Base-by-base conservation (phyloP, 352 stramenopile genomes). In the Phytophthora vignae region DNA sequence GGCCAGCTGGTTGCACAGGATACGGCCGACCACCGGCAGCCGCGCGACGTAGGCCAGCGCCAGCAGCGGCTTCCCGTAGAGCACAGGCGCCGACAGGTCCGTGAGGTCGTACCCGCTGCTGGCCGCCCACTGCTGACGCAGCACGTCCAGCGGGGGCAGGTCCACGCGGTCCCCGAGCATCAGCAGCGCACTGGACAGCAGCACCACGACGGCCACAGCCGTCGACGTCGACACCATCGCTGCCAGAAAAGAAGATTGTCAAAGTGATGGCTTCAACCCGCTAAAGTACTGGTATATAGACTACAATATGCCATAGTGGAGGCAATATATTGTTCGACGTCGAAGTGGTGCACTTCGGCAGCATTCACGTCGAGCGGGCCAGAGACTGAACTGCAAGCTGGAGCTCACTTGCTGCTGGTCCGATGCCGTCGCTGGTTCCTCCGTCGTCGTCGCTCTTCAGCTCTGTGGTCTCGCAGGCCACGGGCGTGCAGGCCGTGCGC, bases 21-120 rank as follows among this genome's bases (percentile, higher is more conserved):
- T 78, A 17, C 77, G 71, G 7, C 82, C 84, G 8, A 93, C 81
- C 1, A n/a, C n/a, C n/a, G 80, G 83, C 52, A 82, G 67, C 38
- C 81, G 84, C 29, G 74, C 58, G 19, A 90, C 19, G 10, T 80
- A 83, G 15, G 80, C 85, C 62, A 90, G 48, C n/a, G 79, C 58
- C 58, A 78, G 71, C 44, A 92, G 81, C 8, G 80, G 75, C n/a
- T 73, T 67, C 19, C 85, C 85, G 9, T 84, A 79, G 15, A 91
- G 64, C 27, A 79, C 76, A 11, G 84, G 84, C 21, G 82, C 69
- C 19, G 71, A 72, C 25, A 93, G 67, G 64, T 85, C 74, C 10
- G 40, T 55, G 19, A 93, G 79, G 55, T 93, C 82, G 71, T 92
- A 92, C 57, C 74, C 72, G 55, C 56, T 46, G 56, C 55, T 73